A percentile compares a stretch with the other conserved stretches of the same genome.
Evolutionary conservation across 164 flowering plant species (phyloP).

Genomic region (Platanus orientalis): DNA sequence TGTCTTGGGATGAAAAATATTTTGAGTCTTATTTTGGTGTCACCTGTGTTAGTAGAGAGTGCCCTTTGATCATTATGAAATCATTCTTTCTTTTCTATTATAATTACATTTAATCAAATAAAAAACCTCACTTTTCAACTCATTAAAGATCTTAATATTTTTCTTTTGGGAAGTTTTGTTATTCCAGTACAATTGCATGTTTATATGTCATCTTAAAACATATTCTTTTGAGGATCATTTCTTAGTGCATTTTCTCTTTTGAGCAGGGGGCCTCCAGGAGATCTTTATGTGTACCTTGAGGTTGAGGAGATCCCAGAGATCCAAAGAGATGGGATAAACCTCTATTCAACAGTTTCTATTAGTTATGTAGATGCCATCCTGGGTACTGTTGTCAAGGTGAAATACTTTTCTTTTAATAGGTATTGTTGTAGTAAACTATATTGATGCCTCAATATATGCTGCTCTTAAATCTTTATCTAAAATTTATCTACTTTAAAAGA

Average conservation of each 20-base stretch:
- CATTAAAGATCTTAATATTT: background rate
- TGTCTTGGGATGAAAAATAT: no score
- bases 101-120: no score
- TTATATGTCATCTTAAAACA: background rate
- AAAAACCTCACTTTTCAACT: no score
- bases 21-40: no score
- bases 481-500: background rate
- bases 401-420: background rate
- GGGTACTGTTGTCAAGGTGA: constrained; percentile 74
- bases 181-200: background rate
- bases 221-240: background rate
- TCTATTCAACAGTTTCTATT: constrained; percentile 62
- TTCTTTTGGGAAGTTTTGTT: background rate
- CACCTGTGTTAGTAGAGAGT: no score
- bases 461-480: no score
- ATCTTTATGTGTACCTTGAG: constrained; percentile 91
- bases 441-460: background rate
- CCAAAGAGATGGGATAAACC: constrained; percentile 95
- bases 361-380: constrained; percentile 84
- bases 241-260: constrained; percentile 10
- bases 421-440: background rate
- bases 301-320: constrained; percentile 82
- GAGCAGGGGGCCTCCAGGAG: constrained; percentile 87
- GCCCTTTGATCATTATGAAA: no score
- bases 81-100: no score